phyloP scores from a whole-genome alignment of 371 early-diverging fungal species.

The Mucor racemosus region DNA sequence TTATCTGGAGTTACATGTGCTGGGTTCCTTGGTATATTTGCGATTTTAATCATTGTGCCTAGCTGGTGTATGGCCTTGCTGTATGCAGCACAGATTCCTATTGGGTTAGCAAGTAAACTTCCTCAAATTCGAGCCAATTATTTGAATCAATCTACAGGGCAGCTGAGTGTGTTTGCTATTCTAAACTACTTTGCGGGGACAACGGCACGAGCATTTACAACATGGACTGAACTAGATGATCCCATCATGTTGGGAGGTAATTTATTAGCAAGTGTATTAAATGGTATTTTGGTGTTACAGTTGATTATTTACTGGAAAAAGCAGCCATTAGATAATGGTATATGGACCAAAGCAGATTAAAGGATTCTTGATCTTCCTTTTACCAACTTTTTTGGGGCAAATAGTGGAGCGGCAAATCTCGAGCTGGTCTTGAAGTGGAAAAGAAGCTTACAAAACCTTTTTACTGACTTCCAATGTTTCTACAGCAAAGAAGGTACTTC shows the following conservation, averaged over 20 bases:
- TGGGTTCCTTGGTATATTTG: background rate
- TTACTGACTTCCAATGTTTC: background rate
- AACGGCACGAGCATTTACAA: constrained; percentile 89
- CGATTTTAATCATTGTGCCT: constrained; percentile 35
- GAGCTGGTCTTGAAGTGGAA: background rate
- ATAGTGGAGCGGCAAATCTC: constrained; percentile 3
- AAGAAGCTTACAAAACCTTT: constrained; percentile 1
- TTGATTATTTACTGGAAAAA: constrained; percentile 78
- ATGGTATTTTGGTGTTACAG: constrained; percentile 82
- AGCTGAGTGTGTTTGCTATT: constrained; percentile 86
- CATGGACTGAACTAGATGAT: constrained; percentile 88
- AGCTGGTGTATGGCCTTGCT: constrained; percentile 59
- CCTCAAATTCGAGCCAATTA: constrained; percentile 89
- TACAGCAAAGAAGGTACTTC: background rate
- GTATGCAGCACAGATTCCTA: constrained; percentile 82
- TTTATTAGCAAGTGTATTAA: constrained; percentile 72
- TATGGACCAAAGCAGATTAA: constrained; percentile 8
- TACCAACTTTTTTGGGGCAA: background rate
- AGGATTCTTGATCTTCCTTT: constrained; percentile 5
- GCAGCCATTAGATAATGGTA: background rate
- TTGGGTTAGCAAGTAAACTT: constrained; percentile 77
- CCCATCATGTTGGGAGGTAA: constrained; percentile 72
- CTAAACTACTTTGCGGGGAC: constrained; percentile 86
- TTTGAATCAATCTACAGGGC: constrained; percentile 82
- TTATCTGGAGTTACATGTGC: background rate